These are phyloP conservation scores for Prosopis cineraria DNA, from an alignment of 306 rosid species.

Conservation along the genomic window DNA sequence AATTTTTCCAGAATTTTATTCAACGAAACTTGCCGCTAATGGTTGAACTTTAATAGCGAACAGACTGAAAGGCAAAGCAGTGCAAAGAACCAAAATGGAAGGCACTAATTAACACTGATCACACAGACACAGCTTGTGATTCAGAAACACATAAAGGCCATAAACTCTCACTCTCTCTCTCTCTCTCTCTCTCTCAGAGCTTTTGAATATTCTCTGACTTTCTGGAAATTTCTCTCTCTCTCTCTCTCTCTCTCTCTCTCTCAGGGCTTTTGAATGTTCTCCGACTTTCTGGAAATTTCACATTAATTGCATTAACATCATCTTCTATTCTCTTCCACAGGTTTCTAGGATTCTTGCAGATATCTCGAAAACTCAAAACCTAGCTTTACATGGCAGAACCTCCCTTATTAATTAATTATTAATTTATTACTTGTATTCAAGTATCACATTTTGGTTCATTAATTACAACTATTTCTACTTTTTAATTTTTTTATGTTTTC, in stretches of 20 bases:
- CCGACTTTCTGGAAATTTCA: too few species aligned
- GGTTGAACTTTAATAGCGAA: constrained; percentile 25
- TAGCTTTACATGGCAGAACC: constrained; percentile 29
- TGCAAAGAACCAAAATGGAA: constrained; percentile 35
- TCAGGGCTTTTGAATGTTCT: too few species aligned
- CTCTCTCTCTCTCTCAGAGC: too few species aligned
- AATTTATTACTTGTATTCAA: constrained; percentile 17
- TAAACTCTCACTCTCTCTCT: background rate
- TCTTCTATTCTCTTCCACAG: constrained; percentile 1
- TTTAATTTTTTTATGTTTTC: background rate
- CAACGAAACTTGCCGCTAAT: background rate
- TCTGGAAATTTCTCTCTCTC: background rate
- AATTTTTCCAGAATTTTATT: background rate
- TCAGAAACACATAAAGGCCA: constrained; percentile 7
- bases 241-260: too few species aligned
- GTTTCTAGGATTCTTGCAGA: constrained; percentile 33
- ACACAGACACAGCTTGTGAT: background rate
- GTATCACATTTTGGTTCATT: background rate
- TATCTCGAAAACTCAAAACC: constrained; percentile 26
- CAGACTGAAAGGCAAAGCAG: constrained; percentile 28
- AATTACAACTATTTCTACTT: too few species aligned
- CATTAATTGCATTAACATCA: constrained; percentile 34
- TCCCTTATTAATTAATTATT: background rate
- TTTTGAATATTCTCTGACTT: background rate
- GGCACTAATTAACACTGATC: constrained; percentile 18